phyloP scores from a whole-genome alignment of 768 basidiomycete species.

The Pulveroboletus sp. region DNA sequence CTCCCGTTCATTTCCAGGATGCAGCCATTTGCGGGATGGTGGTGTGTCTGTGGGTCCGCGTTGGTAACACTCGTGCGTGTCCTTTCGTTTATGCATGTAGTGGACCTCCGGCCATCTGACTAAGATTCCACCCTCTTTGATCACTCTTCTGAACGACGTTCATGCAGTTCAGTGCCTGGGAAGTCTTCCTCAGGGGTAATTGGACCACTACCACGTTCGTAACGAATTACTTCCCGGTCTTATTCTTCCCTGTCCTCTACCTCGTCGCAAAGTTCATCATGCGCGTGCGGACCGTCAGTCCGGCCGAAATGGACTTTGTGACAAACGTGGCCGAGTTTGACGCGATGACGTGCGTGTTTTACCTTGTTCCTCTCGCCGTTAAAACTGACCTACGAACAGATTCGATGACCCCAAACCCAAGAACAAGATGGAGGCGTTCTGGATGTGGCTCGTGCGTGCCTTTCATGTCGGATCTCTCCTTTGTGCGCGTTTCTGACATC shows the following conservation, averaged over 20 bases:
- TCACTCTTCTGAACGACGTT: too few species aligned
- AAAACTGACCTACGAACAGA: too few species aligned
- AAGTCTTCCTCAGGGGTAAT: conserved; percentile 38
- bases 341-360: conserved; percentile 18
- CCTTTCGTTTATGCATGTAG: too few species aligned
- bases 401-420: conserved; percentile 26
- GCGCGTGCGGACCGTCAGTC: conserved; percentile 3
- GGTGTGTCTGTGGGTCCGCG: conserved; percentile 24
- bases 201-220: conserved; percentile 40
- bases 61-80: conserved; percentile 35
- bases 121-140: too few species aligned
- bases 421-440: conserved; percentile 23
- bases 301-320: conserved; percentile 27
- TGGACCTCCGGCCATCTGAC: too few species aligned
- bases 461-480: too few species aligned
- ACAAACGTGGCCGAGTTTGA: conserved; percentile 27
- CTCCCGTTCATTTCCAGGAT: conserved; percentile 45
- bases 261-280: conserved; percentile 22
- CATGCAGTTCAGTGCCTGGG: conserved; percentile 40
- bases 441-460: conserved; percentile 27
- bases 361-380: too few species aligned
- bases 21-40: conserved; percentile 43
- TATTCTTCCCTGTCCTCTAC: conserved; percentile 47
- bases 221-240: conserved; percentile 40
- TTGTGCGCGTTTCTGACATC: too few species aligned